Evolutionary conservation across 208 protist genomes (phyloP), one percentile per base, ranked within the genome.

Genomic region (Trypanosoma boissoni): DNA sequence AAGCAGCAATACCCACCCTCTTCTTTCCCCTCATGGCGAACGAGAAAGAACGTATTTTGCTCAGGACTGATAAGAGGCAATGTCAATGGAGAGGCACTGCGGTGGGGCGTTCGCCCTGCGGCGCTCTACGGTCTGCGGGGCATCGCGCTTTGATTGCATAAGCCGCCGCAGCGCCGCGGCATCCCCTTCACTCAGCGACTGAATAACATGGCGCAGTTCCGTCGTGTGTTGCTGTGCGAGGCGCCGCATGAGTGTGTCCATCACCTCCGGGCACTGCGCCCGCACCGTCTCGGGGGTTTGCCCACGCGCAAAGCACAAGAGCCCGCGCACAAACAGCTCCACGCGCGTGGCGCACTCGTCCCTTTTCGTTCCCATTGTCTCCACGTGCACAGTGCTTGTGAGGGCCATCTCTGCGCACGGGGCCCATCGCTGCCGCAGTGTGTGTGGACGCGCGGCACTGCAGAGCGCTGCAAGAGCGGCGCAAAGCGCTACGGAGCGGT

Each of bases 121-220:
- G n/a, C n/a, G n/a, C n/a, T n/a, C n/a, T n/a, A n/a, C n/a, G n/a
- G n/a, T n/a, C n/a, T n/a, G n/a, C 12, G 34, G 34, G 6, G 34
- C 49, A 28, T 0, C 18, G 8, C 27, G 23, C 46, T 31, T 18
- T n/a, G 31, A 61, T 42, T 86, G 72, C 86, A 92, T 89, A 51
- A 92, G 82, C 37, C 44, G 31, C 26, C 86, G 69, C 58, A 92
- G 69, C 56, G 51, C 28, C 20, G 60, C 36, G 2, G 75, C 79
- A 21, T 80, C 74, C 9, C 61, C 64, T 1, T 53, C 10, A 0
- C 52, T 58, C 0, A 92, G 65, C 2, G 49, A 61, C 24, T 76
- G 86, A 72, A 92, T 88, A 14, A 68, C 79, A 26, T 23, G 59
- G 21, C 66, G 67, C 58, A 92, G 50, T 52, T 72, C 66, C 24